Conservation (phyloP, 164 flowering plant species). For the Kingdonia uniflora region DNA sequence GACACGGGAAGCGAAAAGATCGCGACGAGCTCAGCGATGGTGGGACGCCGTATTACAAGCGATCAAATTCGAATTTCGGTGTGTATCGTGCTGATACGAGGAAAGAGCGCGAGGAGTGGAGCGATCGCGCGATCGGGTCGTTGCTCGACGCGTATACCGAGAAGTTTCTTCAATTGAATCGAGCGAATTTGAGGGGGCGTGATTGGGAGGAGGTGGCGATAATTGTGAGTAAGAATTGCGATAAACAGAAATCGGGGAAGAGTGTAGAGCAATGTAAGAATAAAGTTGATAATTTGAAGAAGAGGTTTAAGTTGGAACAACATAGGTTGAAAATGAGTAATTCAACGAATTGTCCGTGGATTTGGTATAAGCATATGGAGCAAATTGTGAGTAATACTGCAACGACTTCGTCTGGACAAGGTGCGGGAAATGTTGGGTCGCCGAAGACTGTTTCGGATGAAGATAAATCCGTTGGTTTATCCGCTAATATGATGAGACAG, state of each 20-base stretch:
- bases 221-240: slow-evolving; percentile 20
- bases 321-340: slow-evolving; percentile 66
- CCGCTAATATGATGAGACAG: slow-evolving; percentile 26
- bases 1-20: slow-evolving; percentile 36
- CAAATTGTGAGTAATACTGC: slow-evolving; percentile 54
- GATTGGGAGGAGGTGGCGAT: slow-evolving; percentile 44
- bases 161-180: slow-evolving; percentile 30
- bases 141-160: slow-evolving; percentile 37
- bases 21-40: slow-evolving; percentile 51
- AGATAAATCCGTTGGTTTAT: slow-evolving; percentile 32
- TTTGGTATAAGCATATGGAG: slow-evolving; percentile 90
- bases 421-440: slow-evolving; percentile 5
- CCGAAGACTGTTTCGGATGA: slow-evolving; percentile 43
- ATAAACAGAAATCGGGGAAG: slow-evolving; percentile 22
- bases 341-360: slow-evolving; percentile 59
- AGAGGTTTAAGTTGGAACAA: slow-evolving; percentile 81
- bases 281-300: slow-evolving; percentile 92
- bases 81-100: slow-evolving; percentile 18
- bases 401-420: background rate
- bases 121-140: slow-evolving; percentile 30
- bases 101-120: slow-evolving; percentile 47
- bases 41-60: slow-evolving; percentile 19
- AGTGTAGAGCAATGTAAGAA: slow-evolving; percentile 97
- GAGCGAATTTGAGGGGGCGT: slow-evolving; percentile 34
- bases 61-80: slow-evolving; percentile 9